Percentiles rank a stretch among this genome's conserved stretches.
Conservation (phyloP, 768 basidiomycete genomes). For the Amanita fuliginea region DNA sequence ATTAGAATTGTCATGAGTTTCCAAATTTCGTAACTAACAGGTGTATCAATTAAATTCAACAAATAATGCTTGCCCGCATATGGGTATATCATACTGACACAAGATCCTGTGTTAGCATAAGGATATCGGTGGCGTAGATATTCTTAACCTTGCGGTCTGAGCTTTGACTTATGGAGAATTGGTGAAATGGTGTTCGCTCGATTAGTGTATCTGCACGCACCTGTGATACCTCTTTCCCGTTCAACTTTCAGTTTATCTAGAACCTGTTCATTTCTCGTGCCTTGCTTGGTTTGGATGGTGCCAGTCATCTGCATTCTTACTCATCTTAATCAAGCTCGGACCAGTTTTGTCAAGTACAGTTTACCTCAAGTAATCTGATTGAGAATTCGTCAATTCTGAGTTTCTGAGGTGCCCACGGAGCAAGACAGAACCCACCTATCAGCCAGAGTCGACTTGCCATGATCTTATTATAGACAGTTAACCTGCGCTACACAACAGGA, state of each 20-base stretch:
- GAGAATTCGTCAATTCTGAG: neutral
- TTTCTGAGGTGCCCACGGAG: neutral
- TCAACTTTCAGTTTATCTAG: conserved; percentile 95
- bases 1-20: neutral
- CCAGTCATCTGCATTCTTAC: conserved; percentile 58
- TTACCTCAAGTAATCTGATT: conserved; percentile 65
- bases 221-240: conserved; percentile 92
- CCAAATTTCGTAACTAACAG: conserved; percentile 33
- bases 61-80: conserved; percentile 49
- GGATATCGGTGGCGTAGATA: neutral
- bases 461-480: conserved; percentile 39
- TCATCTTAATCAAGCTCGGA: conserved; percentile 2
- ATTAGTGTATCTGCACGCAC: conserved; percentile 24
- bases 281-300: conserved; percentile 60
- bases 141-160: conserved; percentile 72
- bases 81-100: conserved; percentile 65
- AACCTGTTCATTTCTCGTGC: conserved; percentile 72
- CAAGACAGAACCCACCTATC: conserved; percentile 49
- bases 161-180: conserved; percentile 62
- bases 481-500: neutral
- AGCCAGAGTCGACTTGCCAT: conserved; percentile 92
- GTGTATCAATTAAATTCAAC: conserved; percentile 94
- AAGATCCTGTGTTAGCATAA: conserved; percentile 6
- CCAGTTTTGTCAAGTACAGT: conserved; percentile 4
- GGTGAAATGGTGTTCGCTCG: conserved; percentile 3